Conservation (phyloP, 2,329 filamentous ascomycete species). For the Botrytis deweyae region DNA sequence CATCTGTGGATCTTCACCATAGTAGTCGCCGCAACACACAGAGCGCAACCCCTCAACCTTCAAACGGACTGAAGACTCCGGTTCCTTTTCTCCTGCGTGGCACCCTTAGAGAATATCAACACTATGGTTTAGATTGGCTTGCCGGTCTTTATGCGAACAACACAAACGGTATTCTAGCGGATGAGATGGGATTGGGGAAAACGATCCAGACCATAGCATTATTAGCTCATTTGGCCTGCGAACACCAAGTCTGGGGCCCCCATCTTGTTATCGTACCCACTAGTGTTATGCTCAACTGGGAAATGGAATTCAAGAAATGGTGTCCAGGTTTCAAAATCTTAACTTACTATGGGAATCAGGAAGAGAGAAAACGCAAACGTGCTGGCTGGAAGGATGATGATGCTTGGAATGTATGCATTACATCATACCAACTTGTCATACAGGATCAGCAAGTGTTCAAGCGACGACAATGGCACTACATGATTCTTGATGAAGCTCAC, state of each 20-base stretch:
- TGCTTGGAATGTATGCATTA: conserved; percentile 95
- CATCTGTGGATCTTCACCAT: conserved; percentile 39
- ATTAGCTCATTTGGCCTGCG: conserved; percentile 85
- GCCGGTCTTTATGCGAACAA: conserved; percentile 87
- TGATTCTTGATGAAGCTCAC: conserved; percentile 97
- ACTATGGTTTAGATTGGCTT: conserved; percentile 96
- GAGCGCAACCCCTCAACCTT: conserved; percentile 43
- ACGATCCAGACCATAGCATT: conserved; percentile 97
- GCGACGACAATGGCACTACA: conserved; percentile 91
- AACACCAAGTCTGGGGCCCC: conserved; percentile 90
- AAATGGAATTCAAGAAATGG: conserved; percentile 99
- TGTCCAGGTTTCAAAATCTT: conserved; percentile 97
- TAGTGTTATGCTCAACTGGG: conserved; percentile 99
- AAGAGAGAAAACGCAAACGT: conserved; percentile 88
- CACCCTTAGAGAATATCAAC: conserved; percentile 91
- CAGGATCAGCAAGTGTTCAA: conserved; percentile 95
- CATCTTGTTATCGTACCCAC: conserved; percentile 96
- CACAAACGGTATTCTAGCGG: conserved; percentile 93
- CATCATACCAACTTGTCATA: conserved; percentile 92
- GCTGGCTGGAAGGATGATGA: conserved; percentile 92
- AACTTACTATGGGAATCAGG: conserved; percentile 91
- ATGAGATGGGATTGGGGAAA: conserved; percentile 98
- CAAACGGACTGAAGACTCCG: conserved; percentile 57
- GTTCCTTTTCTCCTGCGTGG: conserved; percentile 83
- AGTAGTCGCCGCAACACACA: conserved; percentile 38